Percentiles rank a stretch among this genome's conserved stretches.
Conservation (phyloP, 768 basidiomycete species). For the Cystobasidium tubakii region DNA sequence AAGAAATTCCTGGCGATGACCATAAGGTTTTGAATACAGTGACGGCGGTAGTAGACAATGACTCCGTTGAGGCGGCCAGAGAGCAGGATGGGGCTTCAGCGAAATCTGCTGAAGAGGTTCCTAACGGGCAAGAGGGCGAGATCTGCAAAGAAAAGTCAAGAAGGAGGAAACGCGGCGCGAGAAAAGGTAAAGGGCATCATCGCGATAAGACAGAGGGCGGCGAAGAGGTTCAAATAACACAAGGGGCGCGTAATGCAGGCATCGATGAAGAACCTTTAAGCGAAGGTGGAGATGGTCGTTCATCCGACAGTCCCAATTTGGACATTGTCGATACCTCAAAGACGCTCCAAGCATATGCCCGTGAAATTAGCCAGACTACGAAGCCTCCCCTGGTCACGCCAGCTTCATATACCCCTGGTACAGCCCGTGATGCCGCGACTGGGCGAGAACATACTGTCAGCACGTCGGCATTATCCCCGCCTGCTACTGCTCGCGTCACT, state of each 20-base stretch:
- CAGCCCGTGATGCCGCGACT: background rate
- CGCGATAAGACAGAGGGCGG: constrained; percentile 38
- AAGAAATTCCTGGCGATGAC: background rate
- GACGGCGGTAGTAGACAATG: no score
- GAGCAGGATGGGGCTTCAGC: background rate
- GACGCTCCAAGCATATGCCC: constrained; percentile 36
- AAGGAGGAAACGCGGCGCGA: constrained; percentile 40
- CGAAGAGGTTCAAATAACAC: background rate
- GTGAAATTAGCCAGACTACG: constrained; percentile 40
- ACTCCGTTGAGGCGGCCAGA: background rate
- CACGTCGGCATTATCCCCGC: background rate
- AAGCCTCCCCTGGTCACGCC: constrained; percentile 19
- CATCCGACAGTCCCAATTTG: constrained; percentile 23
- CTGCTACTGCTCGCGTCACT: background rate
- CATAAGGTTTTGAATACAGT: background rate
- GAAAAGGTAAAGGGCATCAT: constrained; percentile 31
- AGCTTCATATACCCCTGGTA: background rate
- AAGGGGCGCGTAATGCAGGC: background rate
- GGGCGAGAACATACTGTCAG: background rate
- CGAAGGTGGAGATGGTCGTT: constrained; percentile 38
- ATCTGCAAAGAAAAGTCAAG: constrained; percentile 7
- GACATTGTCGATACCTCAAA: background rate
- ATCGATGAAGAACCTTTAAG: constrained; percentile 31
- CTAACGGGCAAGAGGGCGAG: background rate
- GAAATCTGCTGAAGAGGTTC: background rate